phyloP scores from a whole-genome alignment of 257 asterid species.

The Henckelia pumila region DNA sequence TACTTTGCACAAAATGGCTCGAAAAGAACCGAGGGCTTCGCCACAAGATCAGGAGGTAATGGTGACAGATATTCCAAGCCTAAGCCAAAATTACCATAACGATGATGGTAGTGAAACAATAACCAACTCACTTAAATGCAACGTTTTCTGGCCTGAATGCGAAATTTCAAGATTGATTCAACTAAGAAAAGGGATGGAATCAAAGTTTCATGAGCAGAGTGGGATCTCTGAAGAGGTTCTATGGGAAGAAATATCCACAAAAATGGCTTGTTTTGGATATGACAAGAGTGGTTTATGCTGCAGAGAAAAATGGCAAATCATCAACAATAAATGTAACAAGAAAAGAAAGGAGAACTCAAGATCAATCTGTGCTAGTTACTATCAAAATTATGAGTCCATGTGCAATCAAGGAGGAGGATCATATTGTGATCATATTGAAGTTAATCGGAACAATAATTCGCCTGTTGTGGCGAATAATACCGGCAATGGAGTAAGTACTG shows the following conservation, averaged over 20 bases:
- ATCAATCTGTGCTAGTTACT: slow-evolving; percentile 26
- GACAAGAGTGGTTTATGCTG: slow-evolving; percentile 53
- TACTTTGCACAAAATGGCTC: slow-evolving; percentile 46
- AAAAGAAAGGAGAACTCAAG: slow-evolving; percentile 53
- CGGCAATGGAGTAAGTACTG: slow-evolving; percentile 38
- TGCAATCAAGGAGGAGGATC: slow-evolving; percentile 33
- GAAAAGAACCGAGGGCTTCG: slow-evolving; percentile 30
- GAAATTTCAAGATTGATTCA: slow-evolving; percentile 56
- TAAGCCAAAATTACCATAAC: slow-evolving; percentile 25
- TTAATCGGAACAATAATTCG: slow-evolving; percentile 30
- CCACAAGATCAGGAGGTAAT: slow-evolving; percentile 3
- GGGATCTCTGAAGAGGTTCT: slow-evolving; percentile 39
- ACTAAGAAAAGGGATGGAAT: slow-evolving; percentile 54
- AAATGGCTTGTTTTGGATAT: slow-evolving; percentile 62
- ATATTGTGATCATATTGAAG: slow-evolving; percentile 28
- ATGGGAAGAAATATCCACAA: slow-evolving; percentile 71
- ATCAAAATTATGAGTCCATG: slow-evolving; percentile 30
- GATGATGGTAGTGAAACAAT: slow-evolving; percentile 34
- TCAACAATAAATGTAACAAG: slow-evolving; percentile 56
- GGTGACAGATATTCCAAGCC: slow-evolving; percentile 25
- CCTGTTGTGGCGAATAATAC: slow-evolving; percentile 12
- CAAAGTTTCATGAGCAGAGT: slow-evolving; percentile 36
- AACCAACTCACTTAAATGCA: slow-evolving; percentile 19
- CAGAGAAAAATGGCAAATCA: slow-evolving; percentile 62
- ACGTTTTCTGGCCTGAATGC: slow-evolving; percentile 49